Evolutionary conservation across 306 rosid genomes (phyloP).

Genomic region (Senna tora): DNA sequence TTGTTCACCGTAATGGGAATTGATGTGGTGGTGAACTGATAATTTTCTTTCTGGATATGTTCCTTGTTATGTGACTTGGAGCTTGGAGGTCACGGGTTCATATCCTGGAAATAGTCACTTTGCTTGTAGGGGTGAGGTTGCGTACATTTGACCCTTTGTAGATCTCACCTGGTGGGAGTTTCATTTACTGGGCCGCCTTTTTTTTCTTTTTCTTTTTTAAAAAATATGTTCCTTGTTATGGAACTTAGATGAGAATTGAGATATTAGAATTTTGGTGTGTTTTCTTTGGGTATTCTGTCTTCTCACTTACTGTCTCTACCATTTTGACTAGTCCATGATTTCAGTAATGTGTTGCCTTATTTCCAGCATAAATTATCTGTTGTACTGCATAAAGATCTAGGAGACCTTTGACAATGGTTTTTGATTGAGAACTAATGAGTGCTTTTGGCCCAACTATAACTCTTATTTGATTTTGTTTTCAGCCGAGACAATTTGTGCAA

Average conservation of each 20-base stretch:
- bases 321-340: conserved; percentile 15
- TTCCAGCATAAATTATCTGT: neutral
- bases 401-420: neutral
- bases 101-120: no score
- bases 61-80: neutral
- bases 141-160: no score
- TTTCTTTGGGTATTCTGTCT: conserved; percentile 19
- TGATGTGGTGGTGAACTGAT: neutral
- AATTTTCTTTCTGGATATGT: neutral
- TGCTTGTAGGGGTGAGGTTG: no score
- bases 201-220: no score
- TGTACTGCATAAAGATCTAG: neutral
- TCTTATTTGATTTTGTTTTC: conserved; percentile 39
- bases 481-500: conserved; percentile 98
- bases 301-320: conserved; percentile 23
- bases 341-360: neutral
- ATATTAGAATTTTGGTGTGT: conserved; percentile 4
- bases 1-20: neutral
- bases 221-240: neutral
- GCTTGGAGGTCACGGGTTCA: no score
- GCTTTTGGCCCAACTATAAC: conserved; percentile 23
- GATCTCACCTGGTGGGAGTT: no score
- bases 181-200: no score
- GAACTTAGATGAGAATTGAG: neutral
- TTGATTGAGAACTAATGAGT: conserved; percentile 12